Evolutionary conservation across 1,284 basidiomycete genomes (phyloP), one percentile per base, ranked within the genome.

Genomic region (Ustilago curta): DNA sequence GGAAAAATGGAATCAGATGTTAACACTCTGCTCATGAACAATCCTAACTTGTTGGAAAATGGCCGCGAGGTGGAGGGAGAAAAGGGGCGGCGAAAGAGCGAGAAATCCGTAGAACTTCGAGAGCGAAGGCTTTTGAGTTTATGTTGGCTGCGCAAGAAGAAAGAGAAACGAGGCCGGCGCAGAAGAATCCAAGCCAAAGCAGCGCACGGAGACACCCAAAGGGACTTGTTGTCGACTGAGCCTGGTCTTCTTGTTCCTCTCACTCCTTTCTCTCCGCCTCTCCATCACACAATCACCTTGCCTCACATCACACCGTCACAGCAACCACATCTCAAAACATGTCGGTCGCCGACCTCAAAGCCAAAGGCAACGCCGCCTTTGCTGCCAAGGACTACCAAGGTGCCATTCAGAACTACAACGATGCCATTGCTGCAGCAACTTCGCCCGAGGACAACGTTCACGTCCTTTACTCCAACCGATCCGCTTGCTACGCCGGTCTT

Each of bases 401-500:
- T 25, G 83, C 83, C 39, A 79, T 83, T 51, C 61, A 80, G 68
- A 68, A 77, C 59, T 84, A 83, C 70, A 76, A 80, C 39, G 76
- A 77, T 47, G 82, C 83, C 23, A 83, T 83, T 58, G 78, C 69
- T 8, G 83, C 79, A 18, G 81, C 78, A 6, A 54, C 78, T 44
- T 76, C 87, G 45, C 73, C 78, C 47, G 74, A 79, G 40, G 83
- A 84, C 56, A 70, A 71, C 7, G 60, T 79, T n/a, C 92, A 93
- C 84, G 94, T 98, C 57, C 88, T 97, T 21, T 97, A 90, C 87
- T 97, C 94, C 7, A 98, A 98, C 85, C 89, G 95, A 62, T 95
- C 93, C 77, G 95, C 95, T 18, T 92, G 93, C 31, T 90, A 94
- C 83, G 89, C 91, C 18, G 94, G 94, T 19, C 91, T 93, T 87